phyloP scores from a whole-genome alignment of 2,329 filamentous ascomycete species.

The Colletotrichum sp. region DNA sequence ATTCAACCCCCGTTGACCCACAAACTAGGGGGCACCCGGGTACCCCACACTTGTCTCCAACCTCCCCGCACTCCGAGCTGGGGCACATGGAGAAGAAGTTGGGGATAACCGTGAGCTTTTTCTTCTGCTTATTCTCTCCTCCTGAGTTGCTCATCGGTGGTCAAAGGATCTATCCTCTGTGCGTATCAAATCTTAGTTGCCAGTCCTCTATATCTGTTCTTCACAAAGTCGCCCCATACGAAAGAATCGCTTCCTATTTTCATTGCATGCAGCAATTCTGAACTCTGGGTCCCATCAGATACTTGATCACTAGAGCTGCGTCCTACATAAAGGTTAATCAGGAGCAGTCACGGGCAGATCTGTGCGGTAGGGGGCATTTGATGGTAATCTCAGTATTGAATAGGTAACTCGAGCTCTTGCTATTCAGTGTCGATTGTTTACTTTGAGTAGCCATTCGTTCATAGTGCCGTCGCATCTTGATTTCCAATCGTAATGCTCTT shows the following conservation, averaged over 20 bases:
- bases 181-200: neutral
- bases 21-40: neutral
- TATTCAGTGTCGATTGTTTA: neutral
- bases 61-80: neutral
- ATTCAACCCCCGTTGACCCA: neutral
- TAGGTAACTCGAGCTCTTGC: neutral
- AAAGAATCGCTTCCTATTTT: neutral
- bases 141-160: neutral
- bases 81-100: neutral
- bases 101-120: neutral
- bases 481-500: conserved; percentile 24
- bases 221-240: neutral
- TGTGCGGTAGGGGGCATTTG: neutral
- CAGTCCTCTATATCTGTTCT: neutral
- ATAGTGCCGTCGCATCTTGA: neutral
- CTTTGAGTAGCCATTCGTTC: neutral
- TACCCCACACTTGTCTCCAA: neutral
- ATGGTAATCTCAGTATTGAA: neutral
- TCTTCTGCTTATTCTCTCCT: neutral
- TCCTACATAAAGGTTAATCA: neutral
- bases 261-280: neutral
- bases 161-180: neutral
- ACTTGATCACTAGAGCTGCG: neutral
- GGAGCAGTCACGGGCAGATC: neutral
- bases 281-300: neutral